Percentiles rank a stretch among this genome's conserved stretches.
Conservation (phyloP, 306 rosid genomes). For the Dryas alaskensis region DNA sequence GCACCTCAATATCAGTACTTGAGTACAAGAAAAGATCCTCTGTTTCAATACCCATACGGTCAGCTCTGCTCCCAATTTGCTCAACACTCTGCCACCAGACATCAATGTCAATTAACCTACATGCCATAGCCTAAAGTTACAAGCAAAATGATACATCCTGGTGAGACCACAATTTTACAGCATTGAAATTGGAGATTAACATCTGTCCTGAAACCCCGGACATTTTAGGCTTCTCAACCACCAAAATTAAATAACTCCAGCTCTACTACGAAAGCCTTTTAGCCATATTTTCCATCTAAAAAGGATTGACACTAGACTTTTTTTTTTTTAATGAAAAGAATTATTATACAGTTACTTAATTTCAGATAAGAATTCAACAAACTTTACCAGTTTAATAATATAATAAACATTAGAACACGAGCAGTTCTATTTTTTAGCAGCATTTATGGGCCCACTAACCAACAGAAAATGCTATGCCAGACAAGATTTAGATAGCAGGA, state of each 20-base stretch:
- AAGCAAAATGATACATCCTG: not conserved
- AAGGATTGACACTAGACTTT: not conserved
- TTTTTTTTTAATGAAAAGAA: not conserved
- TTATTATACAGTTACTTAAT: not conserved
- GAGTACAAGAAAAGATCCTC: constrained; percentile 79
- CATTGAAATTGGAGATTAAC: not conserved
- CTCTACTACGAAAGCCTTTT: not conserved
- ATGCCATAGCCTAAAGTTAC: not conserved
- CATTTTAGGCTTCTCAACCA: not conserved
- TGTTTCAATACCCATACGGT: constrained; percentile 64
- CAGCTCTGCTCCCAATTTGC: constrained; percentile 89
- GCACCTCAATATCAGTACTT: constrained; percentile 89
- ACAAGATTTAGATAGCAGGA: not conserved
- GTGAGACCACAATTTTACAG: constrained; percentile 1
- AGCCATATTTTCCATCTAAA: constrained; percentile 9
- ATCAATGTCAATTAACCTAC: constrained; percentile 18
- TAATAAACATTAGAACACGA: not conserved
- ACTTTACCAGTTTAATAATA: not conserved
- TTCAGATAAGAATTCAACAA: not conserved
- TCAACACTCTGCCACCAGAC: constrained; percentile 68
- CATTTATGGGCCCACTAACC: not conserved
- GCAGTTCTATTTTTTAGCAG: not conserved
- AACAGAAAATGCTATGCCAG: not conserved
- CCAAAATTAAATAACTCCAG: not conserved
- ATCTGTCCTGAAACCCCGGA: not conserved